These are phyloP conservation scores for Sugiyamaella grinbergsii DNA, from an alignment of 1,139 yeast species.

Conservation along the genomic window DNA sequence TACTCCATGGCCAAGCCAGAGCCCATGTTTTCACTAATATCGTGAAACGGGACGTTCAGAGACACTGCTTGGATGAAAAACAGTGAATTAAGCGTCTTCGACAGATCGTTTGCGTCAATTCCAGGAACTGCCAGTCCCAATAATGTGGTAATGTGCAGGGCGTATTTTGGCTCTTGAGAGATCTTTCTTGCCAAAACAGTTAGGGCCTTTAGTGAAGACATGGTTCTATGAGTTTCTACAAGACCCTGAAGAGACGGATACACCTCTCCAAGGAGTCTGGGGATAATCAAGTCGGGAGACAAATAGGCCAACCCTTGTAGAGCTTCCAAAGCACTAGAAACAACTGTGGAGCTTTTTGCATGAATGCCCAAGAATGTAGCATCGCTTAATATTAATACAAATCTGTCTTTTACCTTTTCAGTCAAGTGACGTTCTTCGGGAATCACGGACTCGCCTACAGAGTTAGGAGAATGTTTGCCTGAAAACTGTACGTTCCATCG, in stretches of 20 bases:
- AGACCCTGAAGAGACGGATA: conserved; percentile 81
- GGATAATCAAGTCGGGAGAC: conserved; percentile 63
- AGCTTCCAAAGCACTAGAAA: conserved; percentile 61
- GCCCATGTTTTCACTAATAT: conserved; percentile 39
- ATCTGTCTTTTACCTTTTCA: conserved; percentile 48
- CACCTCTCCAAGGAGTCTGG: conserved; percentile 66
- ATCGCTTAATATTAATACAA: conserved; percentile 61
- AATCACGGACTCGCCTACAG: conserved; percentile 37
- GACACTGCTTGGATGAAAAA: conserved; percentile 73
- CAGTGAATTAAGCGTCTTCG: conserved; percentile 69
- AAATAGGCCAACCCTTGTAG: conserved; percentile 67
- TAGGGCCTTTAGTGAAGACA: conserved; percentile 69
- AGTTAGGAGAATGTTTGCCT: conserved; percentile 22
- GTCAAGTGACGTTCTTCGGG: conserved; percentile 53
- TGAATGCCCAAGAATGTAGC: conserved; percentile 74
- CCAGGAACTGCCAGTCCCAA: conserved; percentile 74
- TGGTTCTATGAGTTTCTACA: conserved; percentile 79
- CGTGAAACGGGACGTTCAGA: conserved; percentile 66
- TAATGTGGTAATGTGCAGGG: conserved; percentile 79
- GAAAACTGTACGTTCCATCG: conserved; percentile 44
- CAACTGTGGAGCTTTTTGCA: conserved; percentile 63
- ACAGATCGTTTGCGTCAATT: conserved; percentile 84
- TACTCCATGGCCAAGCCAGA: conserved; percentile 69
- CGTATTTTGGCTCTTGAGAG: conserved; percentile 62
- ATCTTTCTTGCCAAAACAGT: conserved; percentile 68